A percentile compares a stretch with the other conserved stretches of the same genome.
Conservation (phyloP, 345 rosid genomes). For the Citrus maxima region DNA sequence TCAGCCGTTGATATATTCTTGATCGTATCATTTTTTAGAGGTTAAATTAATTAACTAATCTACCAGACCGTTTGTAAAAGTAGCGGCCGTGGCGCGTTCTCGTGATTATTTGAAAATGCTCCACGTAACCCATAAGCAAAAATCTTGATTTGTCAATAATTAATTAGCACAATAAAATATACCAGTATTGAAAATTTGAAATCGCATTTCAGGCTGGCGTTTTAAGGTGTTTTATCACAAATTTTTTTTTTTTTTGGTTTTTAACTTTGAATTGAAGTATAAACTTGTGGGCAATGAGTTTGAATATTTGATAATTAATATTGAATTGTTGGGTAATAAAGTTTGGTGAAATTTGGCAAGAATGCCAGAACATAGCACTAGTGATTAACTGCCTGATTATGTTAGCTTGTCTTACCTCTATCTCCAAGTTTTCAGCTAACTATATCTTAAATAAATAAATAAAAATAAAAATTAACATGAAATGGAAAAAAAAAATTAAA, state of each 20-base stretch:
- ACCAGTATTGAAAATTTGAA: no score
- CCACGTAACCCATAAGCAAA: not conserved
- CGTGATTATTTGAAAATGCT: not conserved
- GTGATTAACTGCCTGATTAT: not conserved
- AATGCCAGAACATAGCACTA: not conserved
- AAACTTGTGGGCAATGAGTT: not conserved
- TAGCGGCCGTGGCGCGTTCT: constrained; percentile 4
- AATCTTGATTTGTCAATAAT: not conserved
- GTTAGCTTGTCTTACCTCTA: not conserved
- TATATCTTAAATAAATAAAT: not conserved
- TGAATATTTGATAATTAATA: not conserved
- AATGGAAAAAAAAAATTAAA: no score
- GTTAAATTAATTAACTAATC: not conserved
- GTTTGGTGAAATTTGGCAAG: constrained; percentile 22
- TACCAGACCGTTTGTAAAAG: not conserved
- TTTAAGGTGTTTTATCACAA: not conserved
- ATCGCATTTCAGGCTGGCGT: not conserved
- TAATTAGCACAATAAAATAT: not conserved
- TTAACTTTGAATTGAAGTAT: no score
- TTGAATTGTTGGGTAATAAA: not conserved
- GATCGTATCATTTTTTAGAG: not conserved
- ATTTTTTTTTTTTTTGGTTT: not conserved
- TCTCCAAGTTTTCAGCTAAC: not conserved
- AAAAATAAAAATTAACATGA: no score
- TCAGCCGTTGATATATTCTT: not conserved